These are phyloP conservation scores for Claviceps lovelessii DNA, from an alignment of 2,329 filamentous ascomycete genomes.

Conservation along the genomic window DNA sequence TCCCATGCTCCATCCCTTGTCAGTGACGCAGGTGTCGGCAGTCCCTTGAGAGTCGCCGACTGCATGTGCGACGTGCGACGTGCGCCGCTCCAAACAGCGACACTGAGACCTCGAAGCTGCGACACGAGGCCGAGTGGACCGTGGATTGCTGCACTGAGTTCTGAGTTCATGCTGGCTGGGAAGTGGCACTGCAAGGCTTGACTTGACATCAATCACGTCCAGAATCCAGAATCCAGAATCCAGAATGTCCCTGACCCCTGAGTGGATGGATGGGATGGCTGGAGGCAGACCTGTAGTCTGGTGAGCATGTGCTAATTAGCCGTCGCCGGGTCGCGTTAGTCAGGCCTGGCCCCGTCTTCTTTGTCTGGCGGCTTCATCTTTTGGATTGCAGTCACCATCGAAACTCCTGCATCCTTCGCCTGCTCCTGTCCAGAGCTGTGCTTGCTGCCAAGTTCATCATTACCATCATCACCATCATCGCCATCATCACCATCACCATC, in stretches of 20 bases:
- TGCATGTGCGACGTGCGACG: neutral
- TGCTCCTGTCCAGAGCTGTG: neutral
- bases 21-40: neutral
- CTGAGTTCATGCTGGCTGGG: neutral
- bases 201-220: no score
- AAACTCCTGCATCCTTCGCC: neutral
- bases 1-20: neutral
- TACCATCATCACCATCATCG: no score
- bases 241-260: no score
- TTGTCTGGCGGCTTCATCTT: neutral
- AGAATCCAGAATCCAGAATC: no score
- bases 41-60: neutral
- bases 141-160: neutral
- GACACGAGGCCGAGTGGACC: neutral
- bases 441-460: neutral
- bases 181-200: neutral
- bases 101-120: neutral
- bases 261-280: no score
- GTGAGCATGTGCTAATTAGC: neutral
- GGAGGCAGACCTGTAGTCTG: no score
- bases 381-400: neutral
- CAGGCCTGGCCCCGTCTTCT: neutral
- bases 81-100: neutral
- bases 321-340: no score
- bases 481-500: no score